Evolutionary conservation across 2,329 filamentous ascomycete species (phyloP), one percentile per base, ranked within the genome.

Genomic region (Basipetospora sp.): DNA sequence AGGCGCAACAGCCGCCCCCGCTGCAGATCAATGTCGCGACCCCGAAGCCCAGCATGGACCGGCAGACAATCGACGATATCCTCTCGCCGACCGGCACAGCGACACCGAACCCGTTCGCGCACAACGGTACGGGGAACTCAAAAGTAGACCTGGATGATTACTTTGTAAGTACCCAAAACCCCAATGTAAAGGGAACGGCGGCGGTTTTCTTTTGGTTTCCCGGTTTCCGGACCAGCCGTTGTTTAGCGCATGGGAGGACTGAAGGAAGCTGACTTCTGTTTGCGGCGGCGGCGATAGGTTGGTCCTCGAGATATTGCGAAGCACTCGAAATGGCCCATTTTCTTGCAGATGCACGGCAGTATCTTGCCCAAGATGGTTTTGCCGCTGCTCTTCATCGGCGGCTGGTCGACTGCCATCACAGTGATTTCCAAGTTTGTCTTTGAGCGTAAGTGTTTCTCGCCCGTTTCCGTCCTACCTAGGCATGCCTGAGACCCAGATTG

Each of bases 261-360:
- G 26, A 8, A 4, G 9, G 16, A 14, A 17, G 14, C 26, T 39
- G 16, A 17, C n/a, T n/a, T n/a, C n/a, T n/a, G n/a, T n/a, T n/a
- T n/a, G n/a, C n/a, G n/a, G 25, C 30, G 30, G 25, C 17, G n/a
- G 14, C 26, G 16, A 34, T 18, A 44, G 42, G 39, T 36, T 20
- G 74, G 73, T 10, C 81, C 81, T 35, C 70, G 77, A 43, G 74
- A 85, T 52, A 70, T 83, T 45, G 65, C 74, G 41, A 72, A 72
- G 49, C 80, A 86, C 55, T 84, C 79, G 15, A 85, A 82, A 64
- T 77, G 79, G 67, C 81, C 81, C 14, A 69, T 75, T 44, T 80
- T 85, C 52, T 58, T 87, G 53, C 77, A 79, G 41, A 67, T 87
- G 59, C 80, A 84, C 53, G 81, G 81, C 47, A 81, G 75, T 44